Base-by-base conservation (phyloP, 805 yeast species). In the Wickerhamiella shivajii region DNA sequence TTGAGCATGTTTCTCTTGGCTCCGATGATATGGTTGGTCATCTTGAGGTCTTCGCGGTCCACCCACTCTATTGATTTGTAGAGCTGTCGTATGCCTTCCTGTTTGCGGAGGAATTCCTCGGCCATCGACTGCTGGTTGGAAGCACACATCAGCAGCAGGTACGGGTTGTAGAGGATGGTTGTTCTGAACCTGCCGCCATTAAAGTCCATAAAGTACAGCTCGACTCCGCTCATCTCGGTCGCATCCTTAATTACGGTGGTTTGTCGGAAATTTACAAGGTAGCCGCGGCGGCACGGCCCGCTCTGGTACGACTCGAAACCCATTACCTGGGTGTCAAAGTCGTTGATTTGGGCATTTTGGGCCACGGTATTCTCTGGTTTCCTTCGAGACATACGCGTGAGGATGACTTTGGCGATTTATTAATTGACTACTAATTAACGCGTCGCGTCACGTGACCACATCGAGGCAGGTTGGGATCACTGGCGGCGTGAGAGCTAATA, bases 161-260 rank as follows among this genome's bases (percentile, higher is more conserved):
- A 90, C 0, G 99, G 99, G 45, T 81, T 84, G 50, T 69, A 80
- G 38, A 68, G 77, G 10, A 80, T 56, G 1, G 93, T 77, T 3
- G 84, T 75, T 51, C 87, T 90, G 61, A 92, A 90, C 27, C 79
- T 72, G 5, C 96, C 98, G 30, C 99, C 99, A 52, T 85, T 96
- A 47, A 81, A 94, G 52, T 85, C 97, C 6, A 90, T 57, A 46
- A 92, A 90, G 51, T 92, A 92, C 54, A 77, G 84, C 46, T 90
- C 96, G 3, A 87, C 95, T 3, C 87, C 98, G 0, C 95, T 70
- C 22, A 69, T 62, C 7, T 93, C 95, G n/a, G 69, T 61, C 8
- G 65, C 46, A 27, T 63, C 60, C 20, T 71, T 34, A 14, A 31
- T 36, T 5, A 39, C 29, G 1, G 78, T 63, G 1, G 93, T 80